Evolutionary conservation across 805 yeast species (phyloP), one percentile per base, ranked within the genome.

Genomic region (Sugiyamaella americana): DNA sequence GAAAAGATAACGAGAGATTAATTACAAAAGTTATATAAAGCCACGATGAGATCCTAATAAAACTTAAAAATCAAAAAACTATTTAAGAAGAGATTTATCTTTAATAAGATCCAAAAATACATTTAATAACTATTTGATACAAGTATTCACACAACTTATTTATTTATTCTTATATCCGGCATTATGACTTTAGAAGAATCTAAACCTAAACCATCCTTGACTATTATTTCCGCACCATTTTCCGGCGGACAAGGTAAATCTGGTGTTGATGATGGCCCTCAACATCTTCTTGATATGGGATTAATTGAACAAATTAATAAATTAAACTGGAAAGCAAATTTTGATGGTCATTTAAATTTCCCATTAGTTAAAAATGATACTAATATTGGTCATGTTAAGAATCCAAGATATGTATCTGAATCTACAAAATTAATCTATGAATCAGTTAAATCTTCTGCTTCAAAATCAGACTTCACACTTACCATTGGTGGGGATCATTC

Each of bases 401-500:
- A 87, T 56, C 83, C 96, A 17, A 69, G 74, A 26, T 74, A 82
- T 62, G 98, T 91, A 6, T 79, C 88, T 50, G 79, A 78, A 40
- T 82, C 93, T 47, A 77, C 85, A 54, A 63, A 79, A 59, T 65
- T 66, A 50, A 78, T 93, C 48, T 81, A 78, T 63, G 69, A 80
- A 36, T 66, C 85, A 1, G 87, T 84, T 41, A 65, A 67, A 45
- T 58, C 65, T 5, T 76, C 80, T 1, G 74, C 82, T 29, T 53
- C 61, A 16, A 68, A 70, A 18, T 61, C 71, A 24, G 69, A 68
- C 18, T 72, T 93, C 49, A 93, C 96, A 5, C 68, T 91, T 45
- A 87, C 96, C 1, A 64, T 91, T 44, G 98, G 98, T 43, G 98
- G 98, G 45, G 98, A 91, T 67, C 98, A 91, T 65, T 87, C 96